A percentile compares a stretch with the other conserved stretches of the same genome.
Evolutionary conservation across 768 basidiomycete genomes (phyloP).

Genomic region (Lyophyllum semitale): DNA sequence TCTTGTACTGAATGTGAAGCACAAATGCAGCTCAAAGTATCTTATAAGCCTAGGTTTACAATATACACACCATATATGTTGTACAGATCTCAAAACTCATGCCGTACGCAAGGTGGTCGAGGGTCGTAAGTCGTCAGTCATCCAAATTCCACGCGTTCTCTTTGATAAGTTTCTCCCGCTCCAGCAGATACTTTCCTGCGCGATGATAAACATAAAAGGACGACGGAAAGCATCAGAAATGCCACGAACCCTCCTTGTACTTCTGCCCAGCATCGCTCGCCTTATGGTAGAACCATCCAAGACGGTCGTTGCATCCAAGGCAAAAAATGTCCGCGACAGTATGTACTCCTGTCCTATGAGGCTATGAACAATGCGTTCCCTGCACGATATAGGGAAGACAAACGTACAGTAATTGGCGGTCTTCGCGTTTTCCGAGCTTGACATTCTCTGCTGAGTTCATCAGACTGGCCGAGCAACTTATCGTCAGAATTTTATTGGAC

Average conservation of each 20-base stretch:
- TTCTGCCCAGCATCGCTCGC: conserved; percentile 77
- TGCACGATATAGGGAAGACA: not conserved
- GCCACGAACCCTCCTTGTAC: conserved; percentile 75
- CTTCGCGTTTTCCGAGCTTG: conserved; percentile 72
- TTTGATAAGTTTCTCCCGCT: conserved; percentile 78
- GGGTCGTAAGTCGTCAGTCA: conserved; percentile 20
- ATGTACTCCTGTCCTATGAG: conserved; percentile 72
- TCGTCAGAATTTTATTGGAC: not conserved
- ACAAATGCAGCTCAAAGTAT: too few species aligned
- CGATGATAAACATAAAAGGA: not conserved
- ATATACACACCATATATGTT: not conserved
- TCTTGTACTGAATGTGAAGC: too few species aligned
- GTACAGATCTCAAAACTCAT: not conserved
- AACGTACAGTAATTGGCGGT: conserved; percentile 68
- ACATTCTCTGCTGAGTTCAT: conserved; percentile 80
- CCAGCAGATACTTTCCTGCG: conserved; percentile 78
- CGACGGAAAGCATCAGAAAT: not conserved
- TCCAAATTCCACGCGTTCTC: conserved; percentile 80
- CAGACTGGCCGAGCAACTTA: conserved; percentile 43
- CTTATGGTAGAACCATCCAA: conserved; percentile 86
- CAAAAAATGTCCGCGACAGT: conserved; percentile 83
- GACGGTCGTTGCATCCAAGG: conserved; percentile 72
- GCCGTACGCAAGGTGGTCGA: not conserved
- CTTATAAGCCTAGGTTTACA: not conserved
- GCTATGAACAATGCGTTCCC: not conserved